Conservation (phyloP, 1,284 basidiomycete species). For the Fistulina hepatica region DNA sequence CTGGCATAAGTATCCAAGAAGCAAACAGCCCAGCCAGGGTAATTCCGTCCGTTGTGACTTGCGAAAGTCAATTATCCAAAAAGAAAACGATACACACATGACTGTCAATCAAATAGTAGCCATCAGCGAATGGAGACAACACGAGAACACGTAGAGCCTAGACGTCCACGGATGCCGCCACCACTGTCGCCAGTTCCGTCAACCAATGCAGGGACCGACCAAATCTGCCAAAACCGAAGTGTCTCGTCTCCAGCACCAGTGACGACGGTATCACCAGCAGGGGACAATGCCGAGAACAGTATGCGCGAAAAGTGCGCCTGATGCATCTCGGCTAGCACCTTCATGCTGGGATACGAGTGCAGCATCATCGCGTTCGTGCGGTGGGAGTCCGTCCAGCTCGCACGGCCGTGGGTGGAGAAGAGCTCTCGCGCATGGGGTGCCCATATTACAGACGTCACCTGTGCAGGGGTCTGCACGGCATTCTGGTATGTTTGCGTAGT, state of each 20-base stretch:
- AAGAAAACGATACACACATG: too few species aligned
- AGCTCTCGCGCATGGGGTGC: constrained; percentile 85
- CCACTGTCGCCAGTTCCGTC: constrained; percentile 35
- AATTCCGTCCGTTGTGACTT: too few species aligned
- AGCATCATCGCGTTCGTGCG: constrained; percentile 66
- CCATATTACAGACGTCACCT: constrained; percentile 90
- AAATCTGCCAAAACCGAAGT: constrained; percentile 84
- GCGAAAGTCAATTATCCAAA: too few species aligned
- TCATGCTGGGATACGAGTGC: constrained; percentile 61
- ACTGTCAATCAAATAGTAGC: too few species aligned
- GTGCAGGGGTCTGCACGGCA: constrained; percentile 74
- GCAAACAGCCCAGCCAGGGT: too few species aligned
- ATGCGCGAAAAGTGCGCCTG: constrained; percentile 89
- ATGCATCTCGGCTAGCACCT: constrained; percentile 76
- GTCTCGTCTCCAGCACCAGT: constrained; percentile 94
- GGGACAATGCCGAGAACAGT: constrained; percentile 72
- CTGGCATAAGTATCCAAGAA: too few species aligned
- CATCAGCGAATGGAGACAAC: constrained; percentile 3
- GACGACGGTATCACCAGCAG: constrained; percentile 80
- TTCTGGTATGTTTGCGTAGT: constrained; percentile 84
- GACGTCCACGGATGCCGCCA: too few species aligned
- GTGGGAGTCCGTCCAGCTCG: too few species aligned
- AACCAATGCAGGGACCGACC: constrained; percentile 43
- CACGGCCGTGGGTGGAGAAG: constrained; percentile 88
- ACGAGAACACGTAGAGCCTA: too few species aligned